These are phyloP conservation scores for Fomitopsis pulvina DNA, from an alignment of 768 basidiomycete genomes.

Conservation along the genomic window DNA sequence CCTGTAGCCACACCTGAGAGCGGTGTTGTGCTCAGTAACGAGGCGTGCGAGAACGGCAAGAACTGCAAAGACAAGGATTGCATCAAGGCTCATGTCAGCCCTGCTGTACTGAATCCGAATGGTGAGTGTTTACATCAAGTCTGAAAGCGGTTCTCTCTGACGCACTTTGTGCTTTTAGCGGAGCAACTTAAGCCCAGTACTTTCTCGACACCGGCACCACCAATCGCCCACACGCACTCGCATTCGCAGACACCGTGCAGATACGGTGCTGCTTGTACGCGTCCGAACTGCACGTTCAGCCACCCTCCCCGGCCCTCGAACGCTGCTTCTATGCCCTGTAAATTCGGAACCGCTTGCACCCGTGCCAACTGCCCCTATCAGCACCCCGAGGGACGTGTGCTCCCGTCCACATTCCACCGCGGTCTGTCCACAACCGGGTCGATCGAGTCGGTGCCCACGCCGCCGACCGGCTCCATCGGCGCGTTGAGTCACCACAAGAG, in stretches of 20 bases:
- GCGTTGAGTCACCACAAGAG: conserved; percentile 61
- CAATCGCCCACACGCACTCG: conserved; percentile 15
- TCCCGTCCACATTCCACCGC: conserved; percentile 76
- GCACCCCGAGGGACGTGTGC: conserved; percentile 82
- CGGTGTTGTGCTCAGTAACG: conserved; percentile 91
- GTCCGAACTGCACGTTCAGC: conserved; percentile 56
- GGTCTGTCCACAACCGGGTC: conserved; percentile 58
- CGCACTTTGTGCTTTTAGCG: not conserved
- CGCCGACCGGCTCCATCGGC: conserved; percentile 62
- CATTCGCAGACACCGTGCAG: conserved; percentile 39
- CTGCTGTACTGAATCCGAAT: conserved; percentile 66
- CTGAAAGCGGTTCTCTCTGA: not conserved
- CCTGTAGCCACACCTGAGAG: conserved; percentile 96
- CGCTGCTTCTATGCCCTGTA: conserved; percentile 46
- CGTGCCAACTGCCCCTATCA: conserved; percentile 78
- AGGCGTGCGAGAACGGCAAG: conserved; percentile 85
- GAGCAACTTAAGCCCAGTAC: conserved; percentile 31
- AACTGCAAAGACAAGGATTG: conserved; percentile 93
- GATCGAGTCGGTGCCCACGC: conserved; percentile 52
- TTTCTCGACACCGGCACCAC: conserved; percentile 27
- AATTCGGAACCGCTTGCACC: conserved; percentile 83
- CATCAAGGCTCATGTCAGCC: conserved; percentile 85
- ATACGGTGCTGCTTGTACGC: conserved; percentile 66
- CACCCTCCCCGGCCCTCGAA: conserved; percentile 46
- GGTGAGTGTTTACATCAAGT: conserved; percentile 29